Conservation (phyloP, 2,329 filamentous ascomycete genomes). For the Cladorrhinum sp. region DNA sequence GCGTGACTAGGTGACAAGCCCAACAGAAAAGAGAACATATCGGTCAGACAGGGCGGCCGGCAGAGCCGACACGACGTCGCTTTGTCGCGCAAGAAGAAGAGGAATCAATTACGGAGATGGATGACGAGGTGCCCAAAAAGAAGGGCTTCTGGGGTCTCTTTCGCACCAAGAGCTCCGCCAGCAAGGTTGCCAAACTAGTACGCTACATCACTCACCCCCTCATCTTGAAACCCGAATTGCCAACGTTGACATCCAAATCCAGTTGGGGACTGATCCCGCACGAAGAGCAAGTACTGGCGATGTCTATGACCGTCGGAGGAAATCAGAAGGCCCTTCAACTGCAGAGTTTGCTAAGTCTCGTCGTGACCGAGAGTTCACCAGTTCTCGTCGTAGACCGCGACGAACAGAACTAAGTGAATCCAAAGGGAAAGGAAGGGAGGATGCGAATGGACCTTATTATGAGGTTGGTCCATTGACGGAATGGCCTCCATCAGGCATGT, state of each 20-base stretch:
- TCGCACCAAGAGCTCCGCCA: constrained; percentile 45
- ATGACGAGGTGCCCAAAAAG: constrained; percentile 32
- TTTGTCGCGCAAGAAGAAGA: constrained; percentile 2
- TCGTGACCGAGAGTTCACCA: constrained; percentile 11
- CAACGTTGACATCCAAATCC: constrained; percentile 24
- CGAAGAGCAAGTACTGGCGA: constrained; percentile 37
- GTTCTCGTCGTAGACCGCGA: constrained; percentile 42
- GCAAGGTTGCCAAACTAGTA: constrained; percentile 37
- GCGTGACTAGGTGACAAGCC: neutral
- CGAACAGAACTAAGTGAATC: constrained; percentile 37
- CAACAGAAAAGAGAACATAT: neutral
- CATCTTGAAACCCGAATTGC: neutral
- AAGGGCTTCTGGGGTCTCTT: constrained; percentile 51
- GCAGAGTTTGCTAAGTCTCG: too few relatives aligned
- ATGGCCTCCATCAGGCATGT: constrained; percentile 57
- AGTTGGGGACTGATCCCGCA: constrained; percentile 30
- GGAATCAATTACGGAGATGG: constrained; percentile 3
- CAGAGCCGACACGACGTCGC: constrained; percentile 1
- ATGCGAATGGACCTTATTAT: constrained; percentile 30
- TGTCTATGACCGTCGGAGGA: constrained; percentile 28
- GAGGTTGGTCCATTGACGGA: constrained; percentile 42
- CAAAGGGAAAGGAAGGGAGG: constrained; percentile 41
- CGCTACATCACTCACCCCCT: constrained; percentile 15
- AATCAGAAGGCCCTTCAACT: constrained; percentile 9
- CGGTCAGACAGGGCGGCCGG: neutral